Evolutionary conservation across 208 protist genomes (phyloP), one percentile per base, ranked within the genome.

Genomic region (Trypanosoma cruzi): DNA sequence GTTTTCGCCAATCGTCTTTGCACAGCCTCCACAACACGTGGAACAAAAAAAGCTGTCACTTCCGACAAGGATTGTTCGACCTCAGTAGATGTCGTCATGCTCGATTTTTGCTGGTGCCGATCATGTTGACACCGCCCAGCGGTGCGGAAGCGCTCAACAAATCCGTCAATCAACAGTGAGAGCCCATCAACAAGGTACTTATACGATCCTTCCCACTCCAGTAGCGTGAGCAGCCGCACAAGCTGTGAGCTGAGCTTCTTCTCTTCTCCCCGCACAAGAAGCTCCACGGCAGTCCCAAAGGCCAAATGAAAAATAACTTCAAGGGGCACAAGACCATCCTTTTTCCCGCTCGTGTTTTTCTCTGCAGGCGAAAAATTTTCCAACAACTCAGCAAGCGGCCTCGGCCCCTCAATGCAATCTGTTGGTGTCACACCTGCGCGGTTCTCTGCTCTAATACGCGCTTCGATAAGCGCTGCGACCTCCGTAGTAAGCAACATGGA

Each of bases 251-350:
- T 73, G 2, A 76, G 59, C 22, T 40, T 42, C 28, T 68, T 57
- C 24, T 64, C 68, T 40, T 90, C 85, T 2, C 85, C 85, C 10
- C 85, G 59, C 1, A 73, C 62, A 64, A 90, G 68, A 50, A 71
- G 32, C 62, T 87, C 81, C 24, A 85, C 59, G 0, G 82, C 36
- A 5, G 75, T 76, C 37, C 48, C 40, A 24, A 90, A 55, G 22
- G 65, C 29, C n/a, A 83, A 62, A 64, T 85, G 77, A 34, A 86
- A 74, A 40, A 73, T 49, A 18, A 50, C 40, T 24, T 60, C 73
- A 52, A 77, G 20, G 13, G 54, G 14, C 4, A 55, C 63, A n/a
- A 22, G 7, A 10, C 1, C 34, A 26, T 32, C 48, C 36, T 40
- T n/a, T 31, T 46, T 32, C 24, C 22, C 37, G 18, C 4, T 24